Evolutionary conservation across 208 protist species (phyloP).

Genomic region (Endotrypanum monterogeii): DNA sequence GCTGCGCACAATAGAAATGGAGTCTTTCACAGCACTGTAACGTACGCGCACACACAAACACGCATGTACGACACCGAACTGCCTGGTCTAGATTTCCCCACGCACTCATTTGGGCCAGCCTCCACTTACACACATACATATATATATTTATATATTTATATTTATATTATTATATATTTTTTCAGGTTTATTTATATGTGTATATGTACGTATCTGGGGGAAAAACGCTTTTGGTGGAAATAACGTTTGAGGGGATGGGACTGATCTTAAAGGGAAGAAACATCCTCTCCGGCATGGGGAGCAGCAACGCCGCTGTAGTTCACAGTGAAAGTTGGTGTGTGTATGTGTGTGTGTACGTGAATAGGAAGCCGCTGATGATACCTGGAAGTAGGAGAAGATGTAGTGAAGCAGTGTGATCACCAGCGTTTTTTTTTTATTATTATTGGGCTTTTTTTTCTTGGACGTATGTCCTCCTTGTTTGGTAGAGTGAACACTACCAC

Average conservation of each 20-base stretch:
- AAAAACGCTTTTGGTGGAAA: background rate
- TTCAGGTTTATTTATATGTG: too few relatives aligned
- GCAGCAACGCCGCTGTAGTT: background rate
- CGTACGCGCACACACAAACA: background rate
- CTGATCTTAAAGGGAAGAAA: background rate
- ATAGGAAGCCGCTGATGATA: background rate
- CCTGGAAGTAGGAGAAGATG: background rate
- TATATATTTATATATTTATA: too few relatives aligned
- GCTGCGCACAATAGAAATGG: constrained; percentile 10
- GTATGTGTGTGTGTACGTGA: background rate
- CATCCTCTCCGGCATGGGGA: background rate
- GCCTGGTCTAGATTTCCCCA: background rate
- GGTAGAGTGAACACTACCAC: background rate
- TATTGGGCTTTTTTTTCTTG: constrained; percentile 4
- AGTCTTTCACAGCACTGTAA: background rate
- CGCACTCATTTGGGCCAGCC: background rate
- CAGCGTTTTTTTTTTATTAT: constrained; percentile 1
- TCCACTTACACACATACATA: background rate
- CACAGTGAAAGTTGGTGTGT: background rate
- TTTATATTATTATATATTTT: too few relatives aligned
- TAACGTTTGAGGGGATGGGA: background rate
- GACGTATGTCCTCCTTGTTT: constrained; percentile 16
- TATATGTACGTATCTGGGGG: too few relatives aligned
- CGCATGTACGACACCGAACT: background rate
- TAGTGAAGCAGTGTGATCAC: background rate